Evolutionary conservation across 441 rosid genomes (phyloP), one percentile per base, ranked within the genome.

Genomic region (Lepidium campestre): DNA sequence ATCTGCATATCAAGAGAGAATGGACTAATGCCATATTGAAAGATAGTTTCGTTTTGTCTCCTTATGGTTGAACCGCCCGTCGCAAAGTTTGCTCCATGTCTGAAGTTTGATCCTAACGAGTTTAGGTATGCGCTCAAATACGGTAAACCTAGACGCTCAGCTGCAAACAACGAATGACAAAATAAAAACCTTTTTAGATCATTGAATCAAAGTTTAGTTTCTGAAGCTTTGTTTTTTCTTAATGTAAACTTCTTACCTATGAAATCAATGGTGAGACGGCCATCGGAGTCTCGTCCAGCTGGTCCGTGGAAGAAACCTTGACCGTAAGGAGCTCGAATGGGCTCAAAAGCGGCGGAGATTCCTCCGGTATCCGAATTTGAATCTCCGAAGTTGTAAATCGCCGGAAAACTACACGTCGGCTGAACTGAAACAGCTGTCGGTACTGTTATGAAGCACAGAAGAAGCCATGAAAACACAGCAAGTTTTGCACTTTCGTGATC

Each of bases 281-380:
- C 93, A 62, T 88, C 94, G 8, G 78, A 80, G 62, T 78, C 86
- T 61, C 89, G 72, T 3, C 97, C 93, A 25, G 83, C 79, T 5
- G 95, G 86, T 46, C 81, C 78, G 74, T 75, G 94, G 73, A 87
- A 88, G 88, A 80, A 90, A 11, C 75, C 52, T 37, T 79, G 76
- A 15, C 97, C 98, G 32, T 81, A 76, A 0, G 94, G 96, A 1
- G 83, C 73, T 5, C 54, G 62, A 11, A 87, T 81, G 2, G 91
- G 94, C 1, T 78, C 85, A 62, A 93, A 88, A 0, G 98, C 90
- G 19, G 96, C 94, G 12, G 92, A 93, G 25, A 87, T 85, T 25
- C 91, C 97, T 25, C 97, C 96, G 0, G 94, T 93, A 75, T 90
- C 96, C 22, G 98, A 84, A 68, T 93, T 93, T 8, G 97, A 90